A percentile compares a stretch with the other conserved stretches of the same genome.
phyloP scores from a whole-genome alignment of 2,329 filamentous ascomycete species.

The Gaeumannomyces sp. region DNA sequence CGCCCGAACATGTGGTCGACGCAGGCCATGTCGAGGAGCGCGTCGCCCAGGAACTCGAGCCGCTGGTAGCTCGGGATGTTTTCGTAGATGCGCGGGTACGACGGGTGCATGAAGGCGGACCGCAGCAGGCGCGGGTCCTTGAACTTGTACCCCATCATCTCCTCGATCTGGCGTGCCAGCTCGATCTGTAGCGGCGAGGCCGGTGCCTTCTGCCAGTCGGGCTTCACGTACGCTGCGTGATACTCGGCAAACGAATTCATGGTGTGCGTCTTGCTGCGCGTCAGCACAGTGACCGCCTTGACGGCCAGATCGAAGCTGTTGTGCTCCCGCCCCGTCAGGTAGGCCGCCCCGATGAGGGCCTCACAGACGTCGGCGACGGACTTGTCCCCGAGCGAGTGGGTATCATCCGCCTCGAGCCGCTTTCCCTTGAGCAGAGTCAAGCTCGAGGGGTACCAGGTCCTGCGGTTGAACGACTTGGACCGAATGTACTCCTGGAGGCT shows the following conservation, averaged over 20 bases:
- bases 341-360: conserved; percentile 83
- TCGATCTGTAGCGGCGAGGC: conserved; percentile 62
- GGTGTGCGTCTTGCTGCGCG: conserved; percentile 61
- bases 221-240: conserved; percentile 58
- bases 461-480: conserved; percentile 72
- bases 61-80: conserved; percentile 84
- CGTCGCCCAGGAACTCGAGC: conserved; percentile 86
- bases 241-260: conserved; percentile 71
- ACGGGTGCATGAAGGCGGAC: conserved; percentile 84
- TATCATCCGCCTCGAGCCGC: conserved; percentile 32
- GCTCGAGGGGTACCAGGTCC: conserved; percentile 83
- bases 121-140: conserved; percentile 67
- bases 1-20: conserved; percentile 75
- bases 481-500: conserved; percentile 70
- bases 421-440: conserved; percentile 71
- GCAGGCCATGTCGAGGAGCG: conserved; percentile 78
- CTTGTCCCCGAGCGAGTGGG: conserved; percentile 76
- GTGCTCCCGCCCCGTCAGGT: conserved; percentile 35
- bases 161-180: conserved; percentile 58
- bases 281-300: conserved; percentile 61
- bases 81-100: conserved; percentile 68
- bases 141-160: conserved; percentile 58
- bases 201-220: conserved; percentile 60
- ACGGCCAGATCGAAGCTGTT: conserved; percentile 50
- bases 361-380: conserved; percentile 92